Evolutionary conservation across 148 eudicot genomes (phyloP).

Genomic region (Beta vulgaris): DNA sequence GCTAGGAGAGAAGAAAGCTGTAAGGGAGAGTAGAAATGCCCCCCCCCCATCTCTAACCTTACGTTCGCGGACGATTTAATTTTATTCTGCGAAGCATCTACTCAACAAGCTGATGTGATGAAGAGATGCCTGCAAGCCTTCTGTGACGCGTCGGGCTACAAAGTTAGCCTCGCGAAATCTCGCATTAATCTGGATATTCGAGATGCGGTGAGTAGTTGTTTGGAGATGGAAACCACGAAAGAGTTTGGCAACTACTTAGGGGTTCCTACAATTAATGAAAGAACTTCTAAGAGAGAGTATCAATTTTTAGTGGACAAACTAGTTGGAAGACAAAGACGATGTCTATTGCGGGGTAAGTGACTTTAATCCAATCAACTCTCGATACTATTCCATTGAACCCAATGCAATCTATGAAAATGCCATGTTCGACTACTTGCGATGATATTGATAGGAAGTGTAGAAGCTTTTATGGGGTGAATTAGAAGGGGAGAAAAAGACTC

Average conservation of each 20-base stretch:
- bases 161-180: neutral
- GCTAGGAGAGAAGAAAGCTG: neutral
- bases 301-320: neutral
- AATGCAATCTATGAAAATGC: neutral
- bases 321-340: neutral
- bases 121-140: neutral
- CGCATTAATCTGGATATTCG: neutral
- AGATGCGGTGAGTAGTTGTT: neutral
- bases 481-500: neutral
- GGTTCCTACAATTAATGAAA: neutral
- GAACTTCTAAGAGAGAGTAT: neutral
- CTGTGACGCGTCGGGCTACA: neutral
- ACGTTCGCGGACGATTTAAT: neutral
- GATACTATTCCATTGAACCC: neutral
- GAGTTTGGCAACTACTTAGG: neutral
- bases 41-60: neutral
- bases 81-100: neutral
- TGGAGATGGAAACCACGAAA: neutral
- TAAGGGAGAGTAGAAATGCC: neutral
- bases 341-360: neutral
- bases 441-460: neutral
- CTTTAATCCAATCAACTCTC: neutral
- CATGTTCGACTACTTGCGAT: neutral
- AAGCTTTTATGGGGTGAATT: neutral
- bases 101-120: neutral